Evolutionary conservation across 2,329 filamentous ascomycete genomes (phyloP), one percentile per base, ranked within the genome.

Genomic region (Fusarium abutilonis): DNA sequence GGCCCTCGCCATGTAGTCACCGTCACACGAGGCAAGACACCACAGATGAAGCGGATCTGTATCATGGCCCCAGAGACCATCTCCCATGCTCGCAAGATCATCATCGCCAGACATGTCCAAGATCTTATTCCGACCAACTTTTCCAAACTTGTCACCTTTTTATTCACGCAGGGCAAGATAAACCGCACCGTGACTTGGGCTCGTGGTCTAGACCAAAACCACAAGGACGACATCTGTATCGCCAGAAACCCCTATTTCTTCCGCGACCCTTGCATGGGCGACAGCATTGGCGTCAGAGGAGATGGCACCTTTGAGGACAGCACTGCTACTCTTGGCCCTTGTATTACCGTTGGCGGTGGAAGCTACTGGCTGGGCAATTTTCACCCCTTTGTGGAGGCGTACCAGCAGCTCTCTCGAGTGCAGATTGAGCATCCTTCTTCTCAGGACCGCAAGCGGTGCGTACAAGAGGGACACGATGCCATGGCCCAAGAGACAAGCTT

Each of bases 231-330:
- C 10, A 68, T 80, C 1, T 80, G 78, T 56, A 43, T 53, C 31
- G 72, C 79, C 6, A 72, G 77, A 13, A 81, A 81, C 60, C 78
- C 78, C 2, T 80, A 78, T 42, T 77, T 73, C 59, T 81, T 79
- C 61, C 60, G 66, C 34, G 73, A 62, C n/a, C 78, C 76, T 4
- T 76, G 77, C 49, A 81, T 81, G 78, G 78, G 79, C 3, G 79
- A 81, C 44, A 80, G 78, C 55, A 78, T 81, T 35, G 79, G 79
- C 9, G 69, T 77, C 13, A 63, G 54, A 6, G 72, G 72, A 1
- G 68, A 67, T 13, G 72, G 67, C 4, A 52, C 57, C 5, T 70
- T 69, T 47, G 69, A 73, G 1, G 76, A 78, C 32, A 73, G 69
- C 32, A 79, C 77, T 0, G 76, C 78, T 14, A 81, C 79, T 2